Conservation (phyloP, 1,284 basidiomycete genomes). For the Tilletia setariae region DNA sequence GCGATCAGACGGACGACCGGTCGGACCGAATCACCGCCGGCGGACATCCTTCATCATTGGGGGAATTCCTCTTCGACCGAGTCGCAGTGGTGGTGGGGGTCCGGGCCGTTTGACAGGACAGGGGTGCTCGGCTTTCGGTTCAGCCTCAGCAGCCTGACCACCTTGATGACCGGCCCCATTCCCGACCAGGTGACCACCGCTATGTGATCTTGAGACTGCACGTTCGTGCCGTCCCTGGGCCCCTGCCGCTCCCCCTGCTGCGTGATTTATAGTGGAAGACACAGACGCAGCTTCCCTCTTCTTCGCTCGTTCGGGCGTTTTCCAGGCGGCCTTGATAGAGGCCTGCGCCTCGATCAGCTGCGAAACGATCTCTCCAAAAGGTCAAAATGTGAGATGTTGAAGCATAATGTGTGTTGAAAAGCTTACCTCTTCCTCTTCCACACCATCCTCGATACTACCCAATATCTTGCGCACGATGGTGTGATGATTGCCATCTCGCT, state of each 20-base stretch:
- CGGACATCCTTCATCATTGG: constrained; percentile 1
- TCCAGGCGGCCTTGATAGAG: constrained; percentile 43
- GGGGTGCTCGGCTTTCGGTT: not conserved
- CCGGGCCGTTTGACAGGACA: constrained; percentile 1
- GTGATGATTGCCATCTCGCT: constrained; percentile 48
- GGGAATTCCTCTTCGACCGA: not conserved
- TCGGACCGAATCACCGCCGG: not conserved
- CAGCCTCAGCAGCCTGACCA: not conserved
- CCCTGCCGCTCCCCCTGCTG: not conserved
- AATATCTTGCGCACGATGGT: constrained; percentile 47
- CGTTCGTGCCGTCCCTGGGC: not conserved
- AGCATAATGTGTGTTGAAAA: too few species aligned
- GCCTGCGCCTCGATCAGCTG: constrained; percentile 35
- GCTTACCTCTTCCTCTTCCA: constrained; percentile 38
- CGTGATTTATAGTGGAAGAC: not conserved
- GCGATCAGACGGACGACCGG: too few species aligned
- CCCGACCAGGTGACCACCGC: not conserved
- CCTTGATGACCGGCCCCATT: not conserved
- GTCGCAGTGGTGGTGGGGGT: constrained; percentile 6
- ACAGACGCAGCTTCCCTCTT: not conserved
- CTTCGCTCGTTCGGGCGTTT: constrained; percentile 31
- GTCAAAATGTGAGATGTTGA: too few species aligned
- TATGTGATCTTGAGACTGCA: not conserved
- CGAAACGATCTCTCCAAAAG: too few species aligned
- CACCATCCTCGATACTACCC: constrained; percentile 47